A percentile compares a stretch with the other conserved stretches of the same genome.
phyloP scores from a whole-genome alignment of 2,329 filamentous ascomycete species.

The Botrytis fragariae region DNA sequence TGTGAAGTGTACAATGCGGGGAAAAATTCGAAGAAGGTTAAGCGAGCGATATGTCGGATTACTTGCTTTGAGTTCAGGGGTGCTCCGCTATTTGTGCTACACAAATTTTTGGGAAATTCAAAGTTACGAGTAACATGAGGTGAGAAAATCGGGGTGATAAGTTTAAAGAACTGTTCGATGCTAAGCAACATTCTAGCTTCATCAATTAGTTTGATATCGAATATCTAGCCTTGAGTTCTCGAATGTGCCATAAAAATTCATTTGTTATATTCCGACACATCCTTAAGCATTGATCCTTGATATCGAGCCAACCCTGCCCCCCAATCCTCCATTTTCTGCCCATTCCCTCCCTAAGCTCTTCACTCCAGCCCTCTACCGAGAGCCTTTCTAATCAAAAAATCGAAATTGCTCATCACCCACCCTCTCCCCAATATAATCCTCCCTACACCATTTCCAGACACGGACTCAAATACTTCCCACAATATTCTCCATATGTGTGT shows the following conservation, averaged over 20 bases:
- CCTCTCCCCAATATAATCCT: constrained; percentile 19
- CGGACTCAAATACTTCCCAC: constrained; percentile 15
- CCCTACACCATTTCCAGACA: constrained; percentile 13
- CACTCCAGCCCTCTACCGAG: not conserved
- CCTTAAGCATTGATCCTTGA: not conserved
- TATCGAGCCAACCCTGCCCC: not conserved
- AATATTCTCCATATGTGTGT: not conserved
- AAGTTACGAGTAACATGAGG: no score
- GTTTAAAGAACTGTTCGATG: not conserved
- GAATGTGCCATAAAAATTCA: not conserved
- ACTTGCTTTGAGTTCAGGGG: not conserved
- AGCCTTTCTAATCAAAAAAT: constrained; percentile 4
- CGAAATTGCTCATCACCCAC: constrained; percentile 16
- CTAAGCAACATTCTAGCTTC: not conserved
- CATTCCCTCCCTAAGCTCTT: not conserved
- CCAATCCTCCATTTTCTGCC: not conserved
- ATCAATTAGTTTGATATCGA: not conserved
- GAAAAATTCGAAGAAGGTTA: not conserved
- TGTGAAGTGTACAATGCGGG: constrained; percentile 3
- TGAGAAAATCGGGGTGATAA: not conserved
- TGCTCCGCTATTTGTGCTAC: not conserved
- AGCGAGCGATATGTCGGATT: not conserved
- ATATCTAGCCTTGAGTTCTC: not conserved
- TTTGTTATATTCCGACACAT: not conserved
- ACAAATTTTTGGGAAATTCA: not conserved